A percentile compares a stretch with the other conserved stretches of the same genome.
These are phyloP conservation scores for Thamnidium elegans DNA, from an alignment of 192 early-diverging fungal genomes.

Conservation along the genomic window DNA sequence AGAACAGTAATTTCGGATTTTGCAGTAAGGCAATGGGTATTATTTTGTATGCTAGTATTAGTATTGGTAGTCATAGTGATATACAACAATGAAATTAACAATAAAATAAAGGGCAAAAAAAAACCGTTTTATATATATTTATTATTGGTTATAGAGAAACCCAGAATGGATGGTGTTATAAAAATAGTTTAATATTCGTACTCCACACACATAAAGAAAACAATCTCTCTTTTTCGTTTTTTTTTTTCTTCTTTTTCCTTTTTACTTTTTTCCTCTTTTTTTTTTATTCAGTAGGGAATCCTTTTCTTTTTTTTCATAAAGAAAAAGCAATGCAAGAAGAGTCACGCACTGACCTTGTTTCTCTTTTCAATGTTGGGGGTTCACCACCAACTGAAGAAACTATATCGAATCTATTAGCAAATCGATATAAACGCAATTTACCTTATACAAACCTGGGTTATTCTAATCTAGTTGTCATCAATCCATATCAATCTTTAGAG, in stretches of 20 bases:
- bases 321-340: slow-evolving; percentile 24
- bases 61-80: too few relatives aligned
- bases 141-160: neutral
- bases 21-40: too few relatives aligned
- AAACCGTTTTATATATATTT: neutral
- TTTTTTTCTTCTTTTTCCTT: neutral
- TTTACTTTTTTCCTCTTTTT: neutral
- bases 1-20: too few relatives aligned
- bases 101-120: too few relatives aligned
- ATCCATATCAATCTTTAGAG: slow-evolving; percentile 49
- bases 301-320: neutral
- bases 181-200: neutral
- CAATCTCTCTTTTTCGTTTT: neutral
- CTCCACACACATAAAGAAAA: neutral
- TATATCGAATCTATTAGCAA: slow-evolving; percentile 38
- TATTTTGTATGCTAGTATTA: too few relatives aligned
- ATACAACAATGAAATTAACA: neutral
- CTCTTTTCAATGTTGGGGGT: slow-evolving; percentile 6
- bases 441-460: slow-evolving; percentile 53
- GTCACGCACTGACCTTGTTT: slow-evolving; percentile 15
- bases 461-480: slow-evolving; percentile 52
- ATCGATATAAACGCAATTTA: slow-evolving; percentile 44
- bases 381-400: slow-evolving; percentile 42
- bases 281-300: neutral
- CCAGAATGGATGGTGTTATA: neutral